These are phyloP conservation scores for Colletotrichum paranaense DNA, from an alignment of 2,329 filamentous ascomycete species.

Conservation along the genomic window DNA sequence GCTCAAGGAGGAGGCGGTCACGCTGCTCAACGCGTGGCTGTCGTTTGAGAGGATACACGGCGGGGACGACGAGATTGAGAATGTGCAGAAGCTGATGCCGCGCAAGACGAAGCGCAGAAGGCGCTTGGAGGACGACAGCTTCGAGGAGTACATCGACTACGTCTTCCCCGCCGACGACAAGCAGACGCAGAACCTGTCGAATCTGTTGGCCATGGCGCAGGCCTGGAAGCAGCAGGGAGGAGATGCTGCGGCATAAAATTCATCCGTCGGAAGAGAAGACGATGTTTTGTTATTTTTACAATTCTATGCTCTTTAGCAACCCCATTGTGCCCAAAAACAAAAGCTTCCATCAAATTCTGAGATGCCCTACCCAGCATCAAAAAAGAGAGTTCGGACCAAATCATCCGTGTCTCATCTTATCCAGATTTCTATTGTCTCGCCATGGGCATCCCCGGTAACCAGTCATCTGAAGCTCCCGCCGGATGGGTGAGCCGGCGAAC, in stretches of 20 bases:
- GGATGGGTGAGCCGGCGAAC: neutral
- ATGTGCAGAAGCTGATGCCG: slow-evolving; percentile 93
- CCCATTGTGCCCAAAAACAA: neutral
- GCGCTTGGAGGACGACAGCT: slow-evolving; percentile 90
- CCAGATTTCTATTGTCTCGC: neutral
- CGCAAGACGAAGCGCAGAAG: slow-evolving; percentile 91
- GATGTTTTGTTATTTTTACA: neutral
- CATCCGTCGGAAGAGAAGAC: neutral
- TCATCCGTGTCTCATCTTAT: neutral
- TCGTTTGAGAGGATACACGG: slow-evolving; percentile 92
- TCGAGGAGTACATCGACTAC: slow-evolving; percentile 97
- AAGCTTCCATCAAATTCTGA: neutral
- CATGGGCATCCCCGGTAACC: neutral
- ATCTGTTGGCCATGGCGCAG: slow-evolving; percentile 86
- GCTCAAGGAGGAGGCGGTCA: slow-evolving; percentile 93
- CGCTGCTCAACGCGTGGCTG: slow-evolving; percentile 91
- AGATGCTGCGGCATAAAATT: slow-evolving; percentile 31
- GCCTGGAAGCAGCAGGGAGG: slow-evolving; percentile 81
- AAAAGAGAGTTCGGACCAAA: neutral
- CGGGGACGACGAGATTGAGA: slow-evolving; percentile 77
- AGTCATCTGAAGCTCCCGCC: neutral
- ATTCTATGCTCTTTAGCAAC: no score
- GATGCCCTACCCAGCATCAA: neutral
- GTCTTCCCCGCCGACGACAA: slow-evolving; percentile 96
- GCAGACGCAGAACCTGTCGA: slow-evolving; percentile 84